Conservation (phyloP, 345 rosid species). For the Hypericum perforatum region DNA sequence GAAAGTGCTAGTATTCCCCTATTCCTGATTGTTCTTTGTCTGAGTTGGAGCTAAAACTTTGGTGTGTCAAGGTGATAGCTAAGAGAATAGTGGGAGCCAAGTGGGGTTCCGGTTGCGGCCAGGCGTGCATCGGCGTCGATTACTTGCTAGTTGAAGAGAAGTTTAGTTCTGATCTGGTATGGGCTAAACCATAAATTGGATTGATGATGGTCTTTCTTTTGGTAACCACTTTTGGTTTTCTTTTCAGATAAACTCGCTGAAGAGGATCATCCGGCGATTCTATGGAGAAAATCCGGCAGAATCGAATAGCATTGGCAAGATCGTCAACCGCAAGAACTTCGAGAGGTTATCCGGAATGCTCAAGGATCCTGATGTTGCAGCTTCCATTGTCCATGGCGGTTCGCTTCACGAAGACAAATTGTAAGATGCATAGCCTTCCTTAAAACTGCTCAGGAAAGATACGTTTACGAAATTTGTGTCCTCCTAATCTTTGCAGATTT, state of each 20-base stretch:
- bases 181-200: background rate
- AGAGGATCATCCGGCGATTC: constrained; percentile 34
- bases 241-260: constrained; percentile 53
- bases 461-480: background rate
- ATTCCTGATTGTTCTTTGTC: too few relatives aligned
- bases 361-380: constrained; percentile 48
- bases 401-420: constrained; percentile 48
- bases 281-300: constrained; percentile 55
- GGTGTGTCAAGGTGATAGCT: constrained; percentile 27
- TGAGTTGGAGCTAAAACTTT: too few relatives aligned
- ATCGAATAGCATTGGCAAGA: constrained; percentile 41
- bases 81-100: constrained; percentile 76
- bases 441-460: too few relatives aligned
- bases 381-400: constrained; percentile 62
- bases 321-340: constrained; percentile 41
- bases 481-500: constrained; percentile 23
- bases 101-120: constrained; percentile 77
- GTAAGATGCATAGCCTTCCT: constrained; percentile 29
- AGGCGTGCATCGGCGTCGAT: constrained; percentile 69
- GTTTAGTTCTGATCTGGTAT: constrained; percentile 47
- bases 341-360: constrained; percentile 43
- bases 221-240: background rate
- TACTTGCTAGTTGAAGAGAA: constrained; percentile 58
- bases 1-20: too few relatives aligned
- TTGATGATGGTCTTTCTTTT: background rate